Conservation (phyloP, 1,284 basidiomycete genomes). For the Cutaneotrichosporon sp. region DNA sequence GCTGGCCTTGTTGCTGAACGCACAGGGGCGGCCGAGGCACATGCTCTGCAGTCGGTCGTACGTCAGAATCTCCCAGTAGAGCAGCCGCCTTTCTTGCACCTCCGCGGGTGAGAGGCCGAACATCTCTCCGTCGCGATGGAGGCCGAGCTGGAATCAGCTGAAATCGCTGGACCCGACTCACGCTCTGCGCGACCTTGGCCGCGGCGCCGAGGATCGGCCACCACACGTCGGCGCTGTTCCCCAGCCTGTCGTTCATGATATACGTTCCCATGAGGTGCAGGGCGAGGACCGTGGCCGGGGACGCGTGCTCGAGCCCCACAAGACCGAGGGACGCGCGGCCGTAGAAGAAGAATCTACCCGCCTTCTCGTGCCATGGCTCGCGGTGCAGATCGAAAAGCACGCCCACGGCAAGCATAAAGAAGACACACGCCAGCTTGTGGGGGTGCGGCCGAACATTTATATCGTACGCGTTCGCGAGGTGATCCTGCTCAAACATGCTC, state of each 20-base stretch:
- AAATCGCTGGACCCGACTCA: slow-evolving; percentile 12
- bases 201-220: slow-evolving; percentile 48
- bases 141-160: slow-evolving; percentile 33
- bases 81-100: slow-evolving; percentile 40
- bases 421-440: slow-evolving; percentile 47
- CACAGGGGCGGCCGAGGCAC: slow-evolving; percentile 45
- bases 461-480: slow-evolving; percentile 42
- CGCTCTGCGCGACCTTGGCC: slow-evolving; percentile 38
- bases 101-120: slow-evolving; percentile 43
- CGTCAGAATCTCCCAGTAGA: slow-evolving; percentile 47
- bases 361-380: slow-evolving; percentile 41
- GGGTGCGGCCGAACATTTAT: slow-evolving; percentile 27
- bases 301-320: slow-evolving; percentile 39
- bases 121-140: slow-evolving; percentile 44
- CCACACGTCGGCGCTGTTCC: slow-evolving; percentile 44
- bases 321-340: slow-evolving; percentile 40
- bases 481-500: slow-evolving; percentile 42
- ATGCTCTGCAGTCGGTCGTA: slow-evolving; percentile 46
- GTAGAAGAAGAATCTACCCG: slow-evolving; percentile 36
- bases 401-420: slow-evolving; percentile 46
- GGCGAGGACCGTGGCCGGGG: slow-evolving; percentile 44
- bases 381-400: slow-evolving; percentile 43
- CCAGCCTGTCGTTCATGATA: slow-evolving; percentile 42
- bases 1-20: slow-evolving; percentile 30
- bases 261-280: slow-evolving; percentile 44